Base-by-base conservation (phyloP, 345 rosid species). In the Dovyalis caffra region DNA sequence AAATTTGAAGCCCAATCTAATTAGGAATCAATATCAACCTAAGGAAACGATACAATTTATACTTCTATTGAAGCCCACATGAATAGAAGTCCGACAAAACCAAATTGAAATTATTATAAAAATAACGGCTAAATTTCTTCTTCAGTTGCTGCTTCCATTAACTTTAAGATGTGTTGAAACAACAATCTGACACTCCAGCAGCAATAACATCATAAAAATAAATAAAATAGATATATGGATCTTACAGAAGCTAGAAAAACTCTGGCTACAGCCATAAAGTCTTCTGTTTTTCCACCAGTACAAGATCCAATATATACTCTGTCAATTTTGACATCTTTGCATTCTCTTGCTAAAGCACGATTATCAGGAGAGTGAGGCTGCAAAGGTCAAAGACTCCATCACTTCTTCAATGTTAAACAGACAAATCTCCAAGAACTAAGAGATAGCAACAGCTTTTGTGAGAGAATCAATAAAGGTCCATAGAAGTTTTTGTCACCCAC, bases 281-380 rank as follows among this genome's bases (percentile, higher is more conserved):
- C 98, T 78, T 91, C 97, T 0, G 97, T 90, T 83, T 93, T 95
- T 29, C 99, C 99, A 69, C 99, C 98, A n/a, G 98, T 95, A 83
- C 99, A 95, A 71, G 98, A 95, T 77, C 99, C 99, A 25, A 95
- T 95, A 76, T 93, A 95, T 63, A 95, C 99, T 80, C 99, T 85
- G 87, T 93, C 99, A 66, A 95, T 90, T 85, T 95, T 95, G 82
- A 95, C 97, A 84, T 95, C 97, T 86, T 93, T 90, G 89, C 97
- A 95, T 85, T 95, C 98, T 84, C 98, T 93, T 78, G 98, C 99
- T 81, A 91, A 82, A 79, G 97, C 97, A 8, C 97, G 95, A 45
- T 90, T 95, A 77, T 95, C 99, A 77, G 99, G 99, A 72, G 99
- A 95, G 87, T 93, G 97, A 77, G 98, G 99, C 99, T 95, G 89